Percentiles rank a stretch among this genome's conserved stretches.
phyloP scores from a whole-genome alignment of 1,139 yeast species.

The Geotrichum phurueaensis region DNA sequence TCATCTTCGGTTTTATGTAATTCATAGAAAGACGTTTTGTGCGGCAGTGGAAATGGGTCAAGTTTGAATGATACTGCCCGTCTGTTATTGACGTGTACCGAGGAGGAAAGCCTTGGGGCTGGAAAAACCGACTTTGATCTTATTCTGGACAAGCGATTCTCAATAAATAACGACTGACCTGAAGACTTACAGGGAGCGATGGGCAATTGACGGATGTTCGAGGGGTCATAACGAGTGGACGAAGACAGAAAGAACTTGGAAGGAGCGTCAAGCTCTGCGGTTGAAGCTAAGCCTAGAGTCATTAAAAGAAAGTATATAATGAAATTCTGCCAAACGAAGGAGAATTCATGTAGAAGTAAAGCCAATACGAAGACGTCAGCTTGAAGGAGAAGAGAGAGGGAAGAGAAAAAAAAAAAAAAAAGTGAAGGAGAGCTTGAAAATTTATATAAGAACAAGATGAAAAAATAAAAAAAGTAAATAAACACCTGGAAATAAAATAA shows the following conservation, averaged over 20 bases:
- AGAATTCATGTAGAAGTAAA: slow-evolving; percentile 17
- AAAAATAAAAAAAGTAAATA: background rate
- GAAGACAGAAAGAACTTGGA: background rate
- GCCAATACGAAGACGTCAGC: slow-evolving; percentile 14
- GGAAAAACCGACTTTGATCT: slow-evolving; percentile 2
- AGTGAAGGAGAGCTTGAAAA: slow-evolving; percentile 18
- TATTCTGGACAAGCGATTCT: slow-evolving; percentile 10
- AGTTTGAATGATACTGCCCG: slow-evolving; percentile 4
- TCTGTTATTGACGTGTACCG: background rate
- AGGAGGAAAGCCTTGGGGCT: background rate
- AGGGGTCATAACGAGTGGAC: background rate
- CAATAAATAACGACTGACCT: slow-evolving; percentile 16
- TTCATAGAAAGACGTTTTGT: slow-evolving; percentile 17
- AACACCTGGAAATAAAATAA: background rate
- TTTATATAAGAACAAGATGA: slow-evolving; percentile 1
- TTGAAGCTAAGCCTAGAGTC: slow-evolving; percentile 4
- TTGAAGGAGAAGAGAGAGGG: slow-evolving; percentile 12
- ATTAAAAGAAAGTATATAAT: background rate
- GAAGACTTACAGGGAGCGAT: slow-evolving; percentile 15
- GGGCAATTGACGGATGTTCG: slow-evolving; percentile 8
- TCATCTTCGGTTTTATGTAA: slow-evolving; percentile 5
- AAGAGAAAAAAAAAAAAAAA: background rate
- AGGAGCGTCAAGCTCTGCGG: background rate
- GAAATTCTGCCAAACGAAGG: background rate
- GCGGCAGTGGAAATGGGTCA: slow-evolving; percentile 21